Evolutionary conservation across 108 stramenopile species (phyloP).

Genomic region (Fragilaria crotonensis): DNA sequence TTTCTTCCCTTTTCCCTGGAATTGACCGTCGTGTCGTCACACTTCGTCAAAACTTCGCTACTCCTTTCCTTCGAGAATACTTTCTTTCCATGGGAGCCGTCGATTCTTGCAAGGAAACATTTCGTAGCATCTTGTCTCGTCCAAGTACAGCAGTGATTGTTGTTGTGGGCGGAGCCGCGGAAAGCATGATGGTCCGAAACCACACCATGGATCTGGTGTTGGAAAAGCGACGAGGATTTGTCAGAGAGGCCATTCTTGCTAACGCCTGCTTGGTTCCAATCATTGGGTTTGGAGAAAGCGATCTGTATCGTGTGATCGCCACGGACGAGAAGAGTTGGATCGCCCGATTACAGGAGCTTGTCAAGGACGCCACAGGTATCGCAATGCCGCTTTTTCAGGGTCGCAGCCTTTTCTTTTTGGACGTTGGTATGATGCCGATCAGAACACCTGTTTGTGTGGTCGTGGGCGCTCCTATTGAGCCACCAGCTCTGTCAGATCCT

Average conservation of each 20-base stretch:
- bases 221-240: constrained; percentile 60
- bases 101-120: constrained; percentile 12
- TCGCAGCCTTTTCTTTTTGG: constrained; percentile 12
- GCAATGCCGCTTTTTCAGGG: constrained; percentile 16
- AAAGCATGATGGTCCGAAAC: constrained; percentile 18
- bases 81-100: constrained; percentile 20
- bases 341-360: constrained; percentile 2
- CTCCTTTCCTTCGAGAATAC: constrained; percentile 34
- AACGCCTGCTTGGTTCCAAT: constrained; percentile 63
- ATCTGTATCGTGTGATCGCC: constrained; percentile 10
- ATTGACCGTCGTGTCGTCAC: constrained; percentile 22
- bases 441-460: constrained; percentile 14
- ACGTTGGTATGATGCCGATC: constrained; percentile 14
- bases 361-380: constrained; percentile 4
- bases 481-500: not conserved
- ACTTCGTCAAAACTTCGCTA: constrained; percentile 11
- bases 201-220: constrained; percentile 28
- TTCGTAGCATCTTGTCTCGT: constrained; percentile 4
- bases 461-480: constrained; percentile 16
- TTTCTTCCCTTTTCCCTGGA: constrained; percentile 16
- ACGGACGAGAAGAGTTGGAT: not conserved
- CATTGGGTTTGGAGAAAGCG: constrained; percentile 53
- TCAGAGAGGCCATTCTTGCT: constrained; percentile 49
- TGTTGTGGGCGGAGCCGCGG: constrained; percentile 38
- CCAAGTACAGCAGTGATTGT: constrained; percentile 20